Percentiles rank a stretch among this genome's conserved stretches.
phyloP scores from a whole-genome alignment of 345 rosid species.

The Syzygium aromaticum region DNA sequence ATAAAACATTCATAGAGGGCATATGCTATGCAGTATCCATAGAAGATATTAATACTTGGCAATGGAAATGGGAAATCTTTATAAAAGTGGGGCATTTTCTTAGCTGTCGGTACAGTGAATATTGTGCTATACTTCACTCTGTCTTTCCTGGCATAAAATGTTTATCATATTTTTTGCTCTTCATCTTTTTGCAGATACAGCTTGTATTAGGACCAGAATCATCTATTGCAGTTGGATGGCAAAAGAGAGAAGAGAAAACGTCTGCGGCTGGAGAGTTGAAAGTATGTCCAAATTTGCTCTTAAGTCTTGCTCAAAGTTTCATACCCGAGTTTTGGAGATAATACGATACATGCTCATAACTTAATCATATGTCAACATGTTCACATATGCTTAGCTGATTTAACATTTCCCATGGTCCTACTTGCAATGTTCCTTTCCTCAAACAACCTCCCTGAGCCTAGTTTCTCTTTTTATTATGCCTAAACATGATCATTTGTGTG shows the following conservation, averaged over 20 bases:
- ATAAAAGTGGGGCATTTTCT: neutral
- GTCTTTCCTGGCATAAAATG: neutral
- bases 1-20: neutral
- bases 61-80: neutral
- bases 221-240: slow-evolving; percentile 79
- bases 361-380: neutral
- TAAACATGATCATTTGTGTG: neutral
- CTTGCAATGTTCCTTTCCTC: neutral
- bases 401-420: neutral
- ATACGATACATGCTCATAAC: neutral
- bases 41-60: neutral
- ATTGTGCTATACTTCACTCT: neutral
- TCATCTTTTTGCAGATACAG: slow-evolving; percentile 43
- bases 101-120: neutral
- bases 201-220: slow-evolving; percentile 71
- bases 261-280: slow-evolving; percentile 72
- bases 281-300: slow-evolving; percentile 23
- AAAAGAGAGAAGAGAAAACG: slow-evolving; percentile 63
- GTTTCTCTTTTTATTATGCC: neutral
- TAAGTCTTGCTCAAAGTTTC: neutral
- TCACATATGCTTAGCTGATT: neutral
- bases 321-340: neutral
- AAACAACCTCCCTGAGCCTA: neutral
- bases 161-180: neutral
- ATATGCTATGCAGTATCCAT: neutral